These are phyloP conservation scores for Sedum album DNA, from an alignment of 164 flowering plant genomes.

Conservation along the genomic window DNA sequence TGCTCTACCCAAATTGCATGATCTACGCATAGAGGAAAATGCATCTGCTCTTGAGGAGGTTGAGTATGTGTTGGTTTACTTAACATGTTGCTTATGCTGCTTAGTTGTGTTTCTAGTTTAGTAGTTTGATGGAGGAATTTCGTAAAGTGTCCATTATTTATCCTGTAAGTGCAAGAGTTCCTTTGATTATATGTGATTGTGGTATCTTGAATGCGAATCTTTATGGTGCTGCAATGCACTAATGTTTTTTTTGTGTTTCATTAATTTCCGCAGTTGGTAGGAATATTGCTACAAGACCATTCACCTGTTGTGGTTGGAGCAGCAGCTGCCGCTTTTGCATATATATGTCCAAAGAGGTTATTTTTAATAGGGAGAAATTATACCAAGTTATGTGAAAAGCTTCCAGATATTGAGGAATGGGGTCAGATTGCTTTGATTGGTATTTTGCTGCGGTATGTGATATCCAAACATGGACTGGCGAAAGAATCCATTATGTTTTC, in stretches of 20 bases:
- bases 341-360: conserved; percentile 73
- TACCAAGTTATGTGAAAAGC: conserved; percentile 66
- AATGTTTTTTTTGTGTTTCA: neutral
- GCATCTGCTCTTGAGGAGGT: conserved; percentile 77
- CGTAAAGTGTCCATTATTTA: no score
- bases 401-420: conserved; percentile 99
- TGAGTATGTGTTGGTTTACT: conserved; percentile 2
- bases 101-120: neutral
- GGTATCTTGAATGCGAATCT: neutral
- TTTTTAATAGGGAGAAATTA: conserved; percentile 62
- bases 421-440: conserved; percentile 83
- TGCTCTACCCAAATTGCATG: conserved; percentile 92
- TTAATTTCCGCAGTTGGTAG: conserved; percentile 58
- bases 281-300: conserved; percentile 61
- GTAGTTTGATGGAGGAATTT: neutral
- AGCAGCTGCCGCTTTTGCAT: conserved; percentile 86
- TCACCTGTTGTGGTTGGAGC: conserved; percentile 98
- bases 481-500: conserved; percentile 64
- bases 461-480: conserved; percentile 83
- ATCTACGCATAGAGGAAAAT: conserved; percentile 75
- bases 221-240: neutral
- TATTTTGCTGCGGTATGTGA: conserved; percentile 71
- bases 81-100: neutral
- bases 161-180: neutral
- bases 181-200: neutral